Evolutionary conservation across 148 eudicot genomes (phyloP).

Genomic region (Silene latifolia): DNA sequence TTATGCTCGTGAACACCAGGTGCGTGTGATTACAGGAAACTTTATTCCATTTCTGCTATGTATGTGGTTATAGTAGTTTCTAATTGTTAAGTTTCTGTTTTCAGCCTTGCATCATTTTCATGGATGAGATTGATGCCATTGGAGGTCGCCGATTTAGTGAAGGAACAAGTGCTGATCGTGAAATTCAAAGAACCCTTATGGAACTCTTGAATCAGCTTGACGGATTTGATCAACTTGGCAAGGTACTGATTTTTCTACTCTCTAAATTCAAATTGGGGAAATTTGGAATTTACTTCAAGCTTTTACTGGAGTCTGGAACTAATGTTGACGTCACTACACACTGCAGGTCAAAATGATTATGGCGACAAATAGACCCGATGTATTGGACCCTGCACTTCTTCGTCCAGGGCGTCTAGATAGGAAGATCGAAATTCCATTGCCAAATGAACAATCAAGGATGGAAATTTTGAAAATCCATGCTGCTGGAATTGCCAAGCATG

Average conservation of each 20-base stretch:
- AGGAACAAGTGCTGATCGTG: slow-evolving; percentile 99
- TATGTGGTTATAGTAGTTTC: slow-evolving; percentile 6
- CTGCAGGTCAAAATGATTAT: slow-evolving; percentile 83
- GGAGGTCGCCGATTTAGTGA: slow-evolving; percentile 97
- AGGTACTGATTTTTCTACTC: slow-evolving; percentile 39
- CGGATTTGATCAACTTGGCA: slow-evolving; percentile 94
- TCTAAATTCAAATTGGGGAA: not conserved
- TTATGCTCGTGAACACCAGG: slow-evolving; percentile 99
- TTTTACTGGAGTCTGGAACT: not conserved
- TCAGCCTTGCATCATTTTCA: slow-evolving; percentile 96
- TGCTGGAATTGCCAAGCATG: slow-evolving; percentile 97
- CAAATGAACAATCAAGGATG: slow-evolving; percentile 97
- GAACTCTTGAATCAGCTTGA: slow-evolving; percentile 91
- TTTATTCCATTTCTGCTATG: not conserved
- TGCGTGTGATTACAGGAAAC: slow-evolving; percentile 29
- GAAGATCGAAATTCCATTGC: slow-evolving; percentile 95
- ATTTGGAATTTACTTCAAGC: not conserved
- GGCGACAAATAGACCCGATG: slow-evolving; percentile 99
- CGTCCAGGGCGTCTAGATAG: slow-evolving; percentile 98
- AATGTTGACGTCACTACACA: not conserved
- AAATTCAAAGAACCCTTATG: slow-evolving; percentile 97
- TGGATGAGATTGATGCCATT: slow-evolving; percentile 98
- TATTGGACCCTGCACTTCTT: slow-evolving; percentile 97
- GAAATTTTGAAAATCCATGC: slow-evolving; percentile 96
- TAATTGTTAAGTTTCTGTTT: not conserved